Conservation (phyloP, 1,139 yeast species). For the Blastobotrys elegans region DNA sequence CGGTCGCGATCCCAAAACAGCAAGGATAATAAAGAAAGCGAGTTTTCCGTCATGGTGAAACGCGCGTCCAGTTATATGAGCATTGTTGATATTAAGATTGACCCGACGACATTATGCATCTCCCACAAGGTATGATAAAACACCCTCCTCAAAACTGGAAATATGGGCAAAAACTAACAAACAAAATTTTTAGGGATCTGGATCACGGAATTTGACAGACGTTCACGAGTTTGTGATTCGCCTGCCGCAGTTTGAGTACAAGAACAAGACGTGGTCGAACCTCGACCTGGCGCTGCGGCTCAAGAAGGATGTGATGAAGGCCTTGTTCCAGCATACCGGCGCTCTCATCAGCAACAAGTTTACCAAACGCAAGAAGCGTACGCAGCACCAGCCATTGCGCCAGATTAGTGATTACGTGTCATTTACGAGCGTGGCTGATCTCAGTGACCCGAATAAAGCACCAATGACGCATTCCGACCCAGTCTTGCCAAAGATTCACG, state of each 20-base stretch:
- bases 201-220: constrained; percentile 60
- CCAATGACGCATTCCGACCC: neutral
- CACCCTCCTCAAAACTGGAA: neutral
- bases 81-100: constrained; percentile 54
- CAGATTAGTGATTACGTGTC: constrained; percentile 34
- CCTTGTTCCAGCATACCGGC: constrained; percentile 71
- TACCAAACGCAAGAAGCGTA: constrained; percentile 33
- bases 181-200: constrained; percentile 45
- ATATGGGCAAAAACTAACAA: neutral
- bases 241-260: constrained; percentile 61
- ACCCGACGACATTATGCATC: constrained; percentile 50
- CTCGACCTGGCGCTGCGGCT: constrained; percentile 63
- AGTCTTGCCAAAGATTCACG: neutral
- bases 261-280: constrained; percentile 71
- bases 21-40: constrained; percentile 22
- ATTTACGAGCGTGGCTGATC: constrained; percentile 33
- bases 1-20: neutral
- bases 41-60: constrained; percentile 51
- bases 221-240: constrained; percentile 62
- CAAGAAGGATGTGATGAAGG: constrained; percentile 58
- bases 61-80: constrained; percentile 66
- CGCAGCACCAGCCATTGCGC: constrained; percentile 25
- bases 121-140: constrained; percentile 49
- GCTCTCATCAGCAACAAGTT: constrained; percentile 75
- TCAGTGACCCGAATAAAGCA: constrained; percentile 14